Evolutionary conservation across 129 eudicot species (phyloP), one percentile per base, ranked within the genome.

Genomic region (Lactuca saligna): DNA sequence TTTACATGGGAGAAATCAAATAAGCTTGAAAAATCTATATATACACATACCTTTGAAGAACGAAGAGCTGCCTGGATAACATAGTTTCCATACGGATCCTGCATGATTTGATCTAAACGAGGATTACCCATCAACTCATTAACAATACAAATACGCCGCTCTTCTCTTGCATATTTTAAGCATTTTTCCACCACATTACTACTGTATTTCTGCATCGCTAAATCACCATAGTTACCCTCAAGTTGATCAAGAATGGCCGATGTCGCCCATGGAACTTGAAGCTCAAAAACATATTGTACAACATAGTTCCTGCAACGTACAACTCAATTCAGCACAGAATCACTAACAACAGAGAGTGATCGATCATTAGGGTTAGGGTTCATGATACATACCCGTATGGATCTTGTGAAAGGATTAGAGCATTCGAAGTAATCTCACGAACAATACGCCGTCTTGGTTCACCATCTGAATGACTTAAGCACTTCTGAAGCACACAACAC

Each of bases 401-500:
- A 83, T 83, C 83, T 85, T 85, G 89, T 17, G 96, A 81, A 49
- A 88, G 82, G 65, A 83, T 35, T 15, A 81, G 73, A 33, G 89
- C 87, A 50, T 83, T 88, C 60, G 85, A 71, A 8, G 85, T 83
- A 59, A 88, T 81, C 78, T 88, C 87, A 8, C 65, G 63, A 17
- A 88, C 68, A 33, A 88, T 74, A 38, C 78, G 82, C 53, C 78
- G 38, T 41, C 87, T 69, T 39, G 77, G 80, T 56, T 81, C 85
- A 34, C 85, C 87, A 3, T 75, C 80, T 12, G 87, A 81, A 70
- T 81, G 85, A 8, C 66, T 72, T 17, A 85, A 62, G 70, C 96
- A 85, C 65, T 78, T 83, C 73, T 88, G 96, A 32, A 88, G 80
- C 57, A 88, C 91, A 65, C 91, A 85, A 54, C 96, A 88, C 2